A percentile compares a stretch with the other conserved stretches of the same genome.
These are phyloP conservation scores for Purpureocillium takamizusanense DNA, from an alignment of 2,329 filamentous ascomycete species.

Conservation along the genomic window DNA sequence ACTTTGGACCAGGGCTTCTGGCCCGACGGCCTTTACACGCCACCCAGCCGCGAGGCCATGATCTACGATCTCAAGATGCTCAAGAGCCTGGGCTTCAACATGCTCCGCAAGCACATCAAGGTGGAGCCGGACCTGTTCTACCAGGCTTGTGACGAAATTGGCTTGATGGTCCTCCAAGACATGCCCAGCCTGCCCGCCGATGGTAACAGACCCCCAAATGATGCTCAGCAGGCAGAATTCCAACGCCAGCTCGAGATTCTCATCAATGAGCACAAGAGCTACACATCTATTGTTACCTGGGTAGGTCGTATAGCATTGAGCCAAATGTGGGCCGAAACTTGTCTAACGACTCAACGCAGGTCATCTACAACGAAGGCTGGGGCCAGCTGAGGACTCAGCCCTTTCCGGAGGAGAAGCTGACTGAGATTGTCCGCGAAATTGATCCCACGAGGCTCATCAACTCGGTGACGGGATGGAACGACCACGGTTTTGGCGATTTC, in stretches of 20 bases:
- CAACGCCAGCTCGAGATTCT: slow-evolving; percentile 52
- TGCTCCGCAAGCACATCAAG: slow-evolving; percentile 67
- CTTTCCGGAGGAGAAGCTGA: slow-evolving; percentile 48
- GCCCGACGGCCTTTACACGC: slow-evolving; percentile 59
- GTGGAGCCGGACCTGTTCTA: slow-evolving; percentile 60
- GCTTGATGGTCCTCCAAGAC: slow-evolving; percentile 60
- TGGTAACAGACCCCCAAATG: slow-evolving; percentile 24
- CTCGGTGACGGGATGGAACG: slow-evolving; percentile 55
- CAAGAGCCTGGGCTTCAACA: slow-evolving; percentile 61
- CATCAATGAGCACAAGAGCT: slow-evolving; percentile 53
- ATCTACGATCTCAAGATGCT: slow-evolving; percentile 54
- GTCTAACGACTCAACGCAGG: slow-evolving; percentile 17
- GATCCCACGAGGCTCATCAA: slow-evolving; percentile 59
- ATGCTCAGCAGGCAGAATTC: slow-evolving; percentile 53
- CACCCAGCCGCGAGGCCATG: slow-evolving; percentile 60
- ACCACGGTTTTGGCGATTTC: slow-evolving; percentile 60
- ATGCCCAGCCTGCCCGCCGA: slow-evolving; percentile 51
- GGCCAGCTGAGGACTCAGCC: slow-evolving; percentile 43
- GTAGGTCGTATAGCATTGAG: slow-evolving; percentile 21
- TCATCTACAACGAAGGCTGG: slow-evolving; percentile 68
- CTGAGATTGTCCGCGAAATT: slow-evolving; percentile 41
- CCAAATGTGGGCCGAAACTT: background rate
- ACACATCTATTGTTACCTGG: slow-evolving; percentile 58
- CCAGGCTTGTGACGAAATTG: slow-evolving; percentile 56
- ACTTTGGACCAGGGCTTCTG: slow-evolving; percentile 64